A percentile compares a stretch with the other conserved stretches of the same genome.
These are phyloP conservation scores for Hippophae gyantsensis DNA, from an alignment of 306 rosid species.

Conservation along the genomic window DNA sequence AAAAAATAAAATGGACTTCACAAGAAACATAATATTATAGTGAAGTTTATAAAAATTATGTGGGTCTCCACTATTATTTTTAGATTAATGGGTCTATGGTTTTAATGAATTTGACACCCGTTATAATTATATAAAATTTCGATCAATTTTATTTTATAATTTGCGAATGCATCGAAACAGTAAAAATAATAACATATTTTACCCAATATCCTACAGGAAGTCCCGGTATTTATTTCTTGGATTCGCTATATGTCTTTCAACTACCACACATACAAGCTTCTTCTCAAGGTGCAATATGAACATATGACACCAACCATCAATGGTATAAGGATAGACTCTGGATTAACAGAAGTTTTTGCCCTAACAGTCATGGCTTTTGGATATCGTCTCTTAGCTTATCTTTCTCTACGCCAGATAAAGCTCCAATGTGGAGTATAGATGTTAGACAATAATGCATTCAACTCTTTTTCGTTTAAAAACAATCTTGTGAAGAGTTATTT, in stretches of 20 bases:
- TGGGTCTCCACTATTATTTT: no score
- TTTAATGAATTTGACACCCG: no score
- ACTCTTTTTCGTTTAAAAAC: no score
- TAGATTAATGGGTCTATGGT: no score
- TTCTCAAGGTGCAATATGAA: conserved; percentile 83
- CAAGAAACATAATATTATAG: no score
- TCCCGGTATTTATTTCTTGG: conserved; percentile 82
- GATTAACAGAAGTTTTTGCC: conserved; percentile 57
- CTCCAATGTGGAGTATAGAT: conserved; percentile 21
- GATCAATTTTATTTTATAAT: no score
- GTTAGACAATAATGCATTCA: no score
- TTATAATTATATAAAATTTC: no score
- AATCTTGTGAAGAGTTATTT: no score
- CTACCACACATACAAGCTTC: conserved; percentile 89
- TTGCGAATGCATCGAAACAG: no score
- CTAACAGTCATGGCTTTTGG: conserved; percentile 84
- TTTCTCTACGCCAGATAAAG: conserved; percentile 69
- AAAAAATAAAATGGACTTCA: no score
- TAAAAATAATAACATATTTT: conserved; percentile 7
- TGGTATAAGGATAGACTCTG: conserved; percentile 52
- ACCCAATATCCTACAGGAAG: conserved; percentile 45
- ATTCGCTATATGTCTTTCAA: conserved; percentile 83
- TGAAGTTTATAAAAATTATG: no score
- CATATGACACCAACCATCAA: conserved; percentile 39
- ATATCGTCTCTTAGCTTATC: conserved; percentile 83